A percentile compares a stretch with the other conserved stretches of the same genome.
Conservation (phyloP, 352 stramenopile species). For the Phytopythium montanum region DNA sequence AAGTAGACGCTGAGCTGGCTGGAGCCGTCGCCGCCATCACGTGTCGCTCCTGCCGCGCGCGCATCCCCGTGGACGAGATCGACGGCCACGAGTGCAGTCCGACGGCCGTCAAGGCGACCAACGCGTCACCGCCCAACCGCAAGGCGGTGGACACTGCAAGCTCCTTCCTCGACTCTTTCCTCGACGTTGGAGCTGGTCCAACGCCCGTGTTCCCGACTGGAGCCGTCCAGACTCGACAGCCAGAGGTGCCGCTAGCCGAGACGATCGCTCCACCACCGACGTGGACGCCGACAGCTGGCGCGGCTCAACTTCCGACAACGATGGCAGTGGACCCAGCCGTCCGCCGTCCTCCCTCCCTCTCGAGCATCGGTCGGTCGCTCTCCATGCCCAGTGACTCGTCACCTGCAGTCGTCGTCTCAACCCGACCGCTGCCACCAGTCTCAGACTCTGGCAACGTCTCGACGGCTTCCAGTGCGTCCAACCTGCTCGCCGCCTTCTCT, state of each 20-base stretch:
- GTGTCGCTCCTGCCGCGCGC: slow-evolving; percentile 47
- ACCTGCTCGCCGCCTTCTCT: neutral
- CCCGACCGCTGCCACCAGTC: neutral
- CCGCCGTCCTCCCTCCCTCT: neutral
- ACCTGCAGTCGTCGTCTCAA: neutral
- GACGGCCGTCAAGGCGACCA: slow-evolving; percentile 7
- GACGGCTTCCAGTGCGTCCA: slow-evolving; percentile 5
- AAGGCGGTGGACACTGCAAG: slow-evolving; percentile 8
- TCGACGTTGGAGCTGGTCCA: slow-evolving; percentile 14
- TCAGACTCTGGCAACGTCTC: neutral
- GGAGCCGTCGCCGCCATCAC: slow-evolving; percentile 25
- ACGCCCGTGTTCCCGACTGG: neutral
- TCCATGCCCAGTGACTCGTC: slow-evolving; percentile 9
- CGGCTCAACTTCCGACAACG: neutral
- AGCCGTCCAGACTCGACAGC: neutral
- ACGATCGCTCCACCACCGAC: neutral
- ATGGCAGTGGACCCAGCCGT: neutral
- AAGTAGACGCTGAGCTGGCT: neutral
- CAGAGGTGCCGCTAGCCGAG: neutral
- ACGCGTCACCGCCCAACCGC: neutral
- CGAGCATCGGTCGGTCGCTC: slow-evolving; percentile 15
- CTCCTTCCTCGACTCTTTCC: slow-evolving; percentile 38
- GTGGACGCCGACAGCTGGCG: neutral
- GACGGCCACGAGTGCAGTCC: slow-evolving; percentile 56
- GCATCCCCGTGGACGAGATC: slow-evolving; percentile 54